Evolutionary conservation across 345 rosid genomes (phyloP).

Genomic region (Syzygium grande): DNA sequence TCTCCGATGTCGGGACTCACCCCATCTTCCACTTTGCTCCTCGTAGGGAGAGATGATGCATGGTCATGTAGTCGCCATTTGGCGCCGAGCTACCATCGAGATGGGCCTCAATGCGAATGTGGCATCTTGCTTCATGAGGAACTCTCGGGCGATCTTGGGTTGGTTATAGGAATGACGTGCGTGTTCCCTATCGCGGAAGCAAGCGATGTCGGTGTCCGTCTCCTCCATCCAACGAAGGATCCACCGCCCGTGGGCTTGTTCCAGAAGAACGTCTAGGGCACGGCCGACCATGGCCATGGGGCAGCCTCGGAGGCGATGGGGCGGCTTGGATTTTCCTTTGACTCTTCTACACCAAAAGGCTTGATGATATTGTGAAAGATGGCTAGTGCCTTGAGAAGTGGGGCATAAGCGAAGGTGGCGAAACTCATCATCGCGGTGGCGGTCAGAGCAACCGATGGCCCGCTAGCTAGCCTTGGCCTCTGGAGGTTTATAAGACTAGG

Average conservation of each 20-base stretch:
- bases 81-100: accelerated
- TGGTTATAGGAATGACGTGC: constrained; percentile 14
- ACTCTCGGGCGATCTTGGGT: neutral
- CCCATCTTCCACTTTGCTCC: neutral
- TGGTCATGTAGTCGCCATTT: constrained; percentile 7
- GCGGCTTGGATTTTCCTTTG: neutral
- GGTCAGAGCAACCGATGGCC: neutral
- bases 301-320: neutral
- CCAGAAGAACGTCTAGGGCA: neutral
- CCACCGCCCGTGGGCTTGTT: neutral
- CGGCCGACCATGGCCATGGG: neutral
- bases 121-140: neutral
- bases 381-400: neutral
- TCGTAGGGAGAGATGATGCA: neutral
- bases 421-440: neutral
- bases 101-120: accelerated
- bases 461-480: neutral
- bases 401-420: neutral
- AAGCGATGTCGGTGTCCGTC: neutral
- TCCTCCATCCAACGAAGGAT: neutral
- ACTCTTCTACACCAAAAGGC: neutral
- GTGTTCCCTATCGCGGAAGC: neutral
- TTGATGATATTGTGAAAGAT: neutral
- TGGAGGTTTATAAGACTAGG: neutral
- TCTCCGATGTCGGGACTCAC: accelerated